phyloP scores from a whole-genome alignment of 2,329 filamentous ascomycete genomes.

The Botrytis porri region DNA sequence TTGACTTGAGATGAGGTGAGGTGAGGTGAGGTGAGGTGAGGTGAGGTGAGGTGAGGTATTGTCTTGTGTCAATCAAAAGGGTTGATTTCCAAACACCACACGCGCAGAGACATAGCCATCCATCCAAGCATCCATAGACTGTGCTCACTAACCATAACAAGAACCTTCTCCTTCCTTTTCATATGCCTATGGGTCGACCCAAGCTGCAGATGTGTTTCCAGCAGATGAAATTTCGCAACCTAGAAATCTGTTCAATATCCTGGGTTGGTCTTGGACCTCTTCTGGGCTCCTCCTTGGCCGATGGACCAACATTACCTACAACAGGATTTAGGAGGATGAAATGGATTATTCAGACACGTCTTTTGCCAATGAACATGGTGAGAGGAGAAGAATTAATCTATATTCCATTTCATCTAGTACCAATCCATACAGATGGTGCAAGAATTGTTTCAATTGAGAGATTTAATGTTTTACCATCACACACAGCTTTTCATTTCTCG shows the following conservation, averaged over 20 bases:
- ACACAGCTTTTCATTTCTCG: not conserved
- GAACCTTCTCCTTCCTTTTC: not conserved
- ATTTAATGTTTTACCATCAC: not conserved
- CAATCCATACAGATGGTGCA: not conserved
- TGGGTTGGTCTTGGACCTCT: not conserved
- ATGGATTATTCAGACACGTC: not conserved
- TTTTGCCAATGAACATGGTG: not conserved
- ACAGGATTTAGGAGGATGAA: not conserved
- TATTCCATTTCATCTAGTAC: not conserved
- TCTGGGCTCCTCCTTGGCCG: slow-evolving; percentile 4
- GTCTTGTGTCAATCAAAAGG: not conserved
- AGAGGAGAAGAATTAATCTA: not conserved
- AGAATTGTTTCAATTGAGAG: not conserved
- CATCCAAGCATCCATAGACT: not conserved
- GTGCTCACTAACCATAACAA: not conserved
- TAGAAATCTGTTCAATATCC: not conserved
- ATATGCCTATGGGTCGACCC: not conserved
- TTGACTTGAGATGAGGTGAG: no score
- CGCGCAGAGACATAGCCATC: not conserved
- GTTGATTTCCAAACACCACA: not conserved
- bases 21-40: no score
- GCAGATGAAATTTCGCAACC: not conserved
- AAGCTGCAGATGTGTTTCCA: not conserved
- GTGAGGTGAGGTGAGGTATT: not conserved
- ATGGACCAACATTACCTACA: not conserved